Evolutionary conservation across 805 yeast species (phyloP).

Genomic region (Lachancea sp.): DNA sequence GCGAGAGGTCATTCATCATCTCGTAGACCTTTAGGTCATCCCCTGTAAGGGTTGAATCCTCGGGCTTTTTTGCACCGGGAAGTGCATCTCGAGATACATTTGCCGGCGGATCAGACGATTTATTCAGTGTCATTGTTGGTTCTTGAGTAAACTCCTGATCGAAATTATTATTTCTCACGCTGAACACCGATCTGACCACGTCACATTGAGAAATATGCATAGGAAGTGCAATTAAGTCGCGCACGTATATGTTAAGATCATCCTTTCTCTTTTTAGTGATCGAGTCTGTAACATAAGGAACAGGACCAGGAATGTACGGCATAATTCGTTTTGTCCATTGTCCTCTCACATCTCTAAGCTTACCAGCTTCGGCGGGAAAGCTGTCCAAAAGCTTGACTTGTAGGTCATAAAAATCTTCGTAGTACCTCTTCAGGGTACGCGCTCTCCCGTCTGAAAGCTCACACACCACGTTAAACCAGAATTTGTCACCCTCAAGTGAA

Average conservation of each 20-base stretch:
- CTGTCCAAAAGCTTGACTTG: constrained; percentile 76
- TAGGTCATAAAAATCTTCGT: constrained; percentile 93
- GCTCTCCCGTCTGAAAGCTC: constrained; percentile 59
- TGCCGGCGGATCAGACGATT: neutral
- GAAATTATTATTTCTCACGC: constrained; percentile 36
- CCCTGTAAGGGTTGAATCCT: constrained; percentile 30
- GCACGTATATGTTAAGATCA: constrained; percentile 51
- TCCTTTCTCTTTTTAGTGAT: constrained; percentile 50
- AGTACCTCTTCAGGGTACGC: constrained; percentile 75
- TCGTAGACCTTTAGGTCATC: constrained; percentile 29
- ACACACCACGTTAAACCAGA: constrained; percentile 76
- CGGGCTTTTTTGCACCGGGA: constrained; percentile 13
- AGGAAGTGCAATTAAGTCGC: constrained; percentile 64
- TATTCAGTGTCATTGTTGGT: constrained; percentile 12
- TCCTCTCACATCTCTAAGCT: constrained; percentile 39
- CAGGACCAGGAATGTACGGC: constrained; percentile 95
- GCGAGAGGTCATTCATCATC: constrained; percentile 25
- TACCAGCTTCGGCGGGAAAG: constrained; percentile 91
- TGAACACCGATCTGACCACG: constrained; percentile 67
- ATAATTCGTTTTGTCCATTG: constrained; percentile 70
- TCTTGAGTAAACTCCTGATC: constrained; percentile 28
- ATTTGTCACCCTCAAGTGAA: constrained; percentile 75
- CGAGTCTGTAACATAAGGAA: constrained; percentile 80
- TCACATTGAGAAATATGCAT: constrained; percentile 63
- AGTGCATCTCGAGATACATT: neutral